A percentile compares a stretch with the other conserved stretches of the same genome.
These are phyloP conservation scores for Fistulina hepatica DNA, from an alignment of 1,284 basidiomycete genomes.

Conservation along the genomic window DNA sequence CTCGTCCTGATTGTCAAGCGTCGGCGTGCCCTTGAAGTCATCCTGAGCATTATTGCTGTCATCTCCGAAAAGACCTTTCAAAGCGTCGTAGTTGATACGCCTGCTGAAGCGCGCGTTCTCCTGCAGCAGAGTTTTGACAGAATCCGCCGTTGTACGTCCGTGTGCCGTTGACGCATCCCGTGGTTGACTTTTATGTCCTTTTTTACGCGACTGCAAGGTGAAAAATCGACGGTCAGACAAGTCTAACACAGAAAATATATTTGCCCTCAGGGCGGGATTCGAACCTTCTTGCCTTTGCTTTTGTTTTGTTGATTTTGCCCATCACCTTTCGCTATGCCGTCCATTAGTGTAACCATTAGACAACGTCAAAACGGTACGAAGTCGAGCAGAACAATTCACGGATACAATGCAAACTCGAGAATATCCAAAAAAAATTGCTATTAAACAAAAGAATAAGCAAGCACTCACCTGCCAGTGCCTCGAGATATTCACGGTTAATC, in stretches of 20 bases:
- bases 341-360: no score
- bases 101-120: slow-evolving; percentile 79
- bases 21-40: slow-evolving; percentile 46
- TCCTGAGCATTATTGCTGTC: no score
- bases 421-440: slow-evolving; percentile 1
- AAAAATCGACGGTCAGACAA: slow-evolving; percentile 11
- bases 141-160: slow-evolving; percentile 69
- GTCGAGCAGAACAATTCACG: slow-evolving; percentile 5
- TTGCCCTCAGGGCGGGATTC: slow-evolving; percentile 30
- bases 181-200: slow-evolving; percentile 41
- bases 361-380: slow-evolving; percentile 13
- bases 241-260: slow-evolving; percentile 13
- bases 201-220: slow-evolving; percentile 50
- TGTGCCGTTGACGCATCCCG: slow-evolving; percentile 64
- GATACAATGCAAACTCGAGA: neutral
- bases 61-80: slow-evolving; percentile 62
- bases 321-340: no score
- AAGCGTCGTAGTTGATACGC: slow-evolving; percentile 81
- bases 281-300: slow-evolving; percentile 66
- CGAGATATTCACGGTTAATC: slow-evolving; percentile 88
- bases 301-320: slow-evolving; percentile 58
- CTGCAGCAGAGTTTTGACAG: slow-evolving; percentile 69
- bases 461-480: slow-evolving; percentile 74
- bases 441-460: no score
- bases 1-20: slow-evolving; percentile 31